Evolutionary conservation across 495 filamentous ascomycete genomes (phyloP), one percentile per base, ranked within the genome.

Genomic region (Zalerion maritima): DNA sequence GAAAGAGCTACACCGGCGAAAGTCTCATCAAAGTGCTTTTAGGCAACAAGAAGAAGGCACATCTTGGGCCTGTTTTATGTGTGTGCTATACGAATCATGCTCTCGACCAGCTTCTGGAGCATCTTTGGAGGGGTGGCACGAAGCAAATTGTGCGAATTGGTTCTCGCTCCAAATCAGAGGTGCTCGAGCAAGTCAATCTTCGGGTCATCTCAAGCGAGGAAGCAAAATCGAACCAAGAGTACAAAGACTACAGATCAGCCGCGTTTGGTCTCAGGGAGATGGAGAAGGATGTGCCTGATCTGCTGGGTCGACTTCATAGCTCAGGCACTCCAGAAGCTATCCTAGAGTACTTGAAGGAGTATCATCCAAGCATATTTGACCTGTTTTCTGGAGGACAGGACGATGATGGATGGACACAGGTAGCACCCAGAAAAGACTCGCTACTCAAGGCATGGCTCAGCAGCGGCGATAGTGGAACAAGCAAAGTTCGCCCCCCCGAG

Each of bases 31-130:
- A 79, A 36, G 64, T 70, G 1, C 46, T 87, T 5, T 47, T 86
- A 2, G 57, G 52, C 6, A 78, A 79, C 40, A 64, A 65, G 22
- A 36, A 28, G 0, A 38, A 40, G 19, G 58, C 55, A 0, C 25
- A 45, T 0, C 46, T 83, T 2, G 75, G 77, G 0, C 78, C 79
- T 0, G 74, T 84, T 12, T 46, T 86, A n/a, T 62, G 48, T 38
- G 60, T 60, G 4, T 73, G 69, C 37, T 78, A 80, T 40, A 83
- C 78, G 3, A 84, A 81, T 32, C 74, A 81, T 43, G 76, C 76
- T 0, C 51, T 81, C 0, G 81, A 86, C 44, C 78, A 85, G 36
- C 50, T 82, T 2, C 46, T 85, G 2, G 71, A 83, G 34, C 66
- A 78, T 38, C 50, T 81, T 0, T 35, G 71, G 9, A 50, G 69